Evolutionary conservation across 192 early-diverging fungal species (phyloP).

Genomic region (Coemansia sp.): DNA sequence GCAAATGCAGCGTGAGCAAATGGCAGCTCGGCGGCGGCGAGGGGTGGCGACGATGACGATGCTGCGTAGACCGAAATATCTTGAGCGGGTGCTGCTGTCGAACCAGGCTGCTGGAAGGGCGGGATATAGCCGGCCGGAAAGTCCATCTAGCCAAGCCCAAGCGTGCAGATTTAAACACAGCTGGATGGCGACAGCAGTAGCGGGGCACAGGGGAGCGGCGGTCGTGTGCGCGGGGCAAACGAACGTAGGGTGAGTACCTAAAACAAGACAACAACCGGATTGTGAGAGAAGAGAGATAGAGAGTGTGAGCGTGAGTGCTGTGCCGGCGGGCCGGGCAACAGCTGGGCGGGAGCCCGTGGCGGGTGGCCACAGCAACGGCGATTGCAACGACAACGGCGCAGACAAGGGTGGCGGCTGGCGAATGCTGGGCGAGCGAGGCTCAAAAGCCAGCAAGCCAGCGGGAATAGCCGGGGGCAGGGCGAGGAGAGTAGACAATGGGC

Average conservation of each 20-base stretch:
- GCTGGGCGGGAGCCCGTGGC: neutral
- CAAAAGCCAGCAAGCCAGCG: neutral
- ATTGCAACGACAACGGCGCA: neutral
- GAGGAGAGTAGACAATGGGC: conserved; percentile 18
- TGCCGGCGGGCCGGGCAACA: too few species aligned
- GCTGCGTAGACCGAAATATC: conserved; percentile 10
- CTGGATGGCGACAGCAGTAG: neutral
- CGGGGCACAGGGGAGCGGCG: neutral
- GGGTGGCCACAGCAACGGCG: neutral
- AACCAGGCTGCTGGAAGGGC: conserved; percentile 17
- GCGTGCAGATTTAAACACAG: neutral
- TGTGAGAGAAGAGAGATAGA: neutral
- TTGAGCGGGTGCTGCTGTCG: conserved; percentile 19
- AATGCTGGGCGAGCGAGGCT: neutral
- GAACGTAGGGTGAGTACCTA: neutral
- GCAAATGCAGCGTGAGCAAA: conserved; percentile 2
- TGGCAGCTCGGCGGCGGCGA: neutral
- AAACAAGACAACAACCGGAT: conserved; percentile 3
- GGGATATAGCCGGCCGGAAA: conserved; percentile 11
- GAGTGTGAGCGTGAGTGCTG: neutral
- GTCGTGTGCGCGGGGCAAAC: neutral
- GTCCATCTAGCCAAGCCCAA: conserved; percentile 23
- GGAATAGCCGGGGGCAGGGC: conserved; percentile 6
- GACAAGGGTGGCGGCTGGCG: too few species aligned
- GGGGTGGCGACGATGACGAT: neutral